Percentiles rank a stretch among this genome's conserved stretches.
These are phyloP conservation scores for Aspergillus amoenus DNA, from an alignment of 2,329 filamentous ascomycete species.

Conservation along the genomic window DNA sequence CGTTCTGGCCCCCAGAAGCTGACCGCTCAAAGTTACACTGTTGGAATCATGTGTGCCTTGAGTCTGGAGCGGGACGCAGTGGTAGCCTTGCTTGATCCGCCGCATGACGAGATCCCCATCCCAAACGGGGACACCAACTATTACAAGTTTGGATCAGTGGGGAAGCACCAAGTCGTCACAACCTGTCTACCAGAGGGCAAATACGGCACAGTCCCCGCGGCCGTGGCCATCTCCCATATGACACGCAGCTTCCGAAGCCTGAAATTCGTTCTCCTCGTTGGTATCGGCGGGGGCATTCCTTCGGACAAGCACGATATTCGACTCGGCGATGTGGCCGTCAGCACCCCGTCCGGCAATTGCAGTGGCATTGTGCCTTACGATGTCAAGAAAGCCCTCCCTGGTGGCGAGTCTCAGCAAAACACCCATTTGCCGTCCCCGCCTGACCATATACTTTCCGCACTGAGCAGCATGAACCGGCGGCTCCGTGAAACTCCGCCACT, in stretches of 20 bases:
- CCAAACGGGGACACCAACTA: slow-evolving; percentile 21
- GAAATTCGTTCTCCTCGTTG: slow-evolving; percentile 26
- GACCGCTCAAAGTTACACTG: no score
- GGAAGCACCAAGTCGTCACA: slow-evolving; percentile 24
- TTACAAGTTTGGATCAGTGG: slow-evolving; percentile 28
- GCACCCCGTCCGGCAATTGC: neutral
- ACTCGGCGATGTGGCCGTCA: slow-evolving; percentile 30
- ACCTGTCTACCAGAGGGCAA: slow-evolving; percentile 24
- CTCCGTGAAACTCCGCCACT: no score
- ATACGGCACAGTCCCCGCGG: slow-evolving; percentile 24
- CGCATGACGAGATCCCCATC: slow-evolving; percentile 10
- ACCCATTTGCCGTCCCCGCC: no score
- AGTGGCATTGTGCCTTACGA: neutral
- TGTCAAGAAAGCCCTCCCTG: neutral
- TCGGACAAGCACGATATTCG: slow-evolving; percentile 20
- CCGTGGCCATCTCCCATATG: slow-evolving; percentile 21
- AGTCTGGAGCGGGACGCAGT: slow-evolving; percentile 27
- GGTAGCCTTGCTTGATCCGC: slow-evolving; percentile 23
- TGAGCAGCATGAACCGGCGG: no score
- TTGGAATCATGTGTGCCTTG: neutral
- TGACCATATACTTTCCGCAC: no score
- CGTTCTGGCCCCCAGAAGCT: no score
- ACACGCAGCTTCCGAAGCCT: slow-evolving; percentile 21
- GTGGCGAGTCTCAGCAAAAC: no score
- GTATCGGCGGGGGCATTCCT: slow-evolving; percentile 28